Percentiles rank a stretch among this genome's conserved stretches.
Conservation (phyloP, 257 asterid genomes). For the Solanum arcanum region DNA sequence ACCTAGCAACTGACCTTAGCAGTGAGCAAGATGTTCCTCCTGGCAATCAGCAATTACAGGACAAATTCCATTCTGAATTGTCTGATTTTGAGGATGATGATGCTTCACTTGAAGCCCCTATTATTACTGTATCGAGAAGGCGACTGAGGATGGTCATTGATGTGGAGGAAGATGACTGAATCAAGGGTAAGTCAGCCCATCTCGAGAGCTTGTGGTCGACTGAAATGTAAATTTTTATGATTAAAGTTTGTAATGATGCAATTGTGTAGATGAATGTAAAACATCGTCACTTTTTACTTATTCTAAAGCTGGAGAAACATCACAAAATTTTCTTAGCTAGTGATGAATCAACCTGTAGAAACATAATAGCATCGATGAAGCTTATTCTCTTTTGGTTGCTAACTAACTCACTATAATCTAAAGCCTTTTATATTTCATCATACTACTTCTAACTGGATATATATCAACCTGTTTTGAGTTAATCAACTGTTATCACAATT, state of each 20-base stretch:
- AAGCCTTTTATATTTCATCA: background rate
- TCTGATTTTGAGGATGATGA: slow-evolving; percentile 34
- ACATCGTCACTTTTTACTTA: background rate
- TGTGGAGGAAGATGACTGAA: slow-evolving; percentile 59
- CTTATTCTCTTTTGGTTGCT: background rate
- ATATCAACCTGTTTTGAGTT: background rate
- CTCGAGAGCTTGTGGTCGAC: background rate
- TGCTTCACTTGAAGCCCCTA: slow-evolving; percentile 13
- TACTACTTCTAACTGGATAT: background rate
- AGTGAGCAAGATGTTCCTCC: slow-evolving; percentile 3
- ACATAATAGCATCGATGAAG: background rate
- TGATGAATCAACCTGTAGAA: background rate
- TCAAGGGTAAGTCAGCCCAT: background rate
- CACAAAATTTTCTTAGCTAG: background rate
- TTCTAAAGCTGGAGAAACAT: background rate
- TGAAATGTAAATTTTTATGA: background rate
- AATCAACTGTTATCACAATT: background rate
- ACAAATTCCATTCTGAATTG: slow-evolving; percentile 8
- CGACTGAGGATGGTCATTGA: slow-evolving; percentile 65
- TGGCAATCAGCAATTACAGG: slow-evolving; percentile 4
- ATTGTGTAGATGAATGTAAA: background rate
- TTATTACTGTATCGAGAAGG: slow-evolving; percentile 38
- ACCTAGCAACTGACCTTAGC: slow-evolving; percentile 9
- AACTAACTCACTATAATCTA: background rate
- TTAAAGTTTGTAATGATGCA: background rate